These are phyloP conservation scores for Hypoxylon sp. DNA, from an alignment of 2,329 filamentous ascomycete species.

Conservation along the genomic window DNA sequence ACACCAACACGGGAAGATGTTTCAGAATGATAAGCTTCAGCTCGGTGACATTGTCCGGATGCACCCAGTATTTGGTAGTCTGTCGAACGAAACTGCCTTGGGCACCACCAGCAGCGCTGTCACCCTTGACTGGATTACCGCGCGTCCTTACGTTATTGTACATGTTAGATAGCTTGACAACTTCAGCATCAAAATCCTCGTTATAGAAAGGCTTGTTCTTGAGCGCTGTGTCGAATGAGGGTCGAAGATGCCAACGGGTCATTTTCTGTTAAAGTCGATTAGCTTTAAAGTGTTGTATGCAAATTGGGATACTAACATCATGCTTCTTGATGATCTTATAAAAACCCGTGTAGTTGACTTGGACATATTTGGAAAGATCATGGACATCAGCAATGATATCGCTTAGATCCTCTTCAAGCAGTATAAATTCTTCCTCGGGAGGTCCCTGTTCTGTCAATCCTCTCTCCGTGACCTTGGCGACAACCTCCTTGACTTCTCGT, in stretches of 20 bases:
- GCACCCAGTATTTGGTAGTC: slow-evolving; percentile 99
- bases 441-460: slow-evolving; percentile 67
- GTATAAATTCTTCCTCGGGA: slow-evolving; percentile 90
- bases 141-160: slow-evolving; percentile 95
- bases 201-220: slow-evolving; percentile 99
- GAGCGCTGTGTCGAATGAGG: slow-evolving; percentile 93
- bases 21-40: slow-evolving; percentile 97
- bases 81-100: slow-evolving; percentile 97
- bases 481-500: slow-evolving; percentile 85
- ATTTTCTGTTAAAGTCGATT: slow-evolving; percentile 72
- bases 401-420: slow-evolving; percentile 92
- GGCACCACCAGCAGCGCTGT: slow-evolving; percentile 86
- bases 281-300: slow-evolving; percentile 16
- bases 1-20: slow-evolving; percentile 95
- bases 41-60: slow-evolving; percentile 97
- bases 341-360: slow-evolving; percentile 98
- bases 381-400: slow-evolving; percentile 99
- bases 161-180: slow-evolving; percentile 91
- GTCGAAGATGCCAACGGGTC: slow-evolving; percentile 91
- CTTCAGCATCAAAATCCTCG: slow-evolving; percentile 96
- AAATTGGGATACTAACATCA: slow-evolving; percentile 68
- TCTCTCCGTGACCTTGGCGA: slow-evolving; percentile 74
- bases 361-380: slow-evolving; percentile 96
- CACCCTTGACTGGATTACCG: slow-evolving; percentile 90
- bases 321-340: slow-evolving; percentile 99